These are phyloP conservation scores for Theobroma grandiflorum DNA, from an alignment of 441 rosid species.

Conservation along the genomic window DNA sequence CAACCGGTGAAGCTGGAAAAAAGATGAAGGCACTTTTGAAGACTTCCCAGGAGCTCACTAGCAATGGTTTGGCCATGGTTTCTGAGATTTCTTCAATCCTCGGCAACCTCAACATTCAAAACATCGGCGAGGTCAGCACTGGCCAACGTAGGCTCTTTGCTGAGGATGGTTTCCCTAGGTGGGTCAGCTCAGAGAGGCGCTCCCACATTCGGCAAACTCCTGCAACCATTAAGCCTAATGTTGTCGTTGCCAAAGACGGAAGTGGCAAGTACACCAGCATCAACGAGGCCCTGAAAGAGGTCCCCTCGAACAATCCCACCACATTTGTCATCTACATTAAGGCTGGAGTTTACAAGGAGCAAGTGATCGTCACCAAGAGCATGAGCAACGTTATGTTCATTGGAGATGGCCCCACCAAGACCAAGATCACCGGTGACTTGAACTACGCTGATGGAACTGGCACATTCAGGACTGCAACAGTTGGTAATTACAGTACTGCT, in stretches of 20 bases:
- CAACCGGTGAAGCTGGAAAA: constrained; percentile 51
- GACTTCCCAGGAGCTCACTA: constrained; percentile 56
- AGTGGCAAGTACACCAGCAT: constrained; percentile 73
- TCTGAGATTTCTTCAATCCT: constrained; percentile 47
- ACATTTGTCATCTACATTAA: constrained; percentile 70
- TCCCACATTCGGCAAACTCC: constrained; percentile 42
- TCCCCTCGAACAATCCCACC: constrained; percentile 44
- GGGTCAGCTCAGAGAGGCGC: constrained; percentile 50
- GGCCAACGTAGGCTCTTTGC: constrained; percentile 33
- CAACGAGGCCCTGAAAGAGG: constrained; percentile 52
- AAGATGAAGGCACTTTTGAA: constrained; percentile 56
- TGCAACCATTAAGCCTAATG: constrained; percentile 47
- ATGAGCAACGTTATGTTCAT: constrained; percentile 56
- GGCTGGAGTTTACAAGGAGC: constrained; percentile 74
- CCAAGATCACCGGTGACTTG: constrained; percentile 62
- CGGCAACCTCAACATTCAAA: constrained; percentile 38
- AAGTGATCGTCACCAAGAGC: constrained; percentile 42
- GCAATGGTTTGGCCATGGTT: constrained; percentile 82
- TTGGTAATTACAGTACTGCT: constrained; percentile 47
- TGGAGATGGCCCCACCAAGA: constrained; percentile 83
- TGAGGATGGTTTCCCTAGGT: constrained; percentile 47
- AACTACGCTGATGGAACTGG: constrained; percentile 53
- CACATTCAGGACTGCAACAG: constrained; percentile 64
- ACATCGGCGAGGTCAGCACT: constrained; percentile 30
- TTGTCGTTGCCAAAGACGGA: constrained; percentile 73